Percentiles rank a stretch among this genome's conserved stretches.
phyloP scores from a whole-genome alignment of 805 yeast genomes.

The Suhomyces sp. region DNA sequence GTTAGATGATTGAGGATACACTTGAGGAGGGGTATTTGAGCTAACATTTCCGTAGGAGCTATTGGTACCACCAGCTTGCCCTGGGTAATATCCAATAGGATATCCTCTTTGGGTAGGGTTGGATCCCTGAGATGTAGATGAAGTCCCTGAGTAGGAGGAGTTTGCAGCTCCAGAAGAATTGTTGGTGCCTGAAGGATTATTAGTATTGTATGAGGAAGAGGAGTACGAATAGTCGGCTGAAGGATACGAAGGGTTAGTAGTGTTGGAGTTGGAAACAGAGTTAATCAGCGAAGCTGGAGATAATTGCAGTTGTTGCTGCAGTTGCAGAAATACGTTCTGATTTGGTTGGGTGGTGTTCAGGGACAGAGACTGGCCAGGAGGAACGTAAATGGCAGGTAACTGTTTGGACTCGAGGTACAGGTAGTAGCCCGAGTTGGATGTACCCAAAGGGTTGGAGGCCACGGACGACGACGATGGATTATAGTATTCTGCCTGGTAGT shows the following conservation, averaged over 20 bases:
- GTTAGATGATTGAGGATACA: conserved; percentile 2
- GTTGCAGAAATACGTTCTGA: conserved; percentile 1
- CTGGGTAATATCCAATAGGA: conserved; percentile 6
- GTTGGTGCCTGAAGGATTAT: not conserved
- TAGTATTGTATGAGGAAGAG: conserved; percentile 9
- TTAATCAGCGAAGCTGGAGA: conserved; percentile 1
- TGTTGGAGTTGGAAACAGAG: conserved; percentile 1
- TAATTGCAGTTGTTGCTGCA: conserved; percentile 2
- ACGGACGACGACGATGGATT: not conserved
- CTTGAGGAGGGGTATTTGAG: conserved; percentile 2
- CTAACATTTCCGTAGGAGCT: not conserved
- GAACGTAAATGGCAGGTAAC: conserved; percentile 10
- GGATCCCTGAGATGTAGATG: too few species aligned
- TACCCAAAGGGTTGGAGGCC: not conserved
- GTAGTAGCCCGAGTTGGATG: conserved; percentile 4
- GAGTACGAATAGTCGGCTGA: conserved; percentile 11
- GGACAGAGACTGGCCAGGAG: not conserved
- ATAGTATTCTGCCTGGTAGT: conserved; percentile 6
- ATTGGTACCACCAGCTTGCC: not conserved
- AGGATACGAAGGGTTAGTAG: conserved; percentile 3
- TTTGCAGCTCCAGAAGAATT: conserved; percentile 1
- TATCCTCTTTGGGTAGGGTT: conserved; percentile 2
- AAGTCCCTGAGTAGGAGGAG: conserved; percentile 4
- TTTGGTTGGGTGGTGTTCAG: conserved; percentile 1
- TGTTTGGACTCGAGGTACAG: conserved; percentile 8